Evolutionary conservation across 768 basidiomycete genomes (phyloP), one percentile per base, ranked within the genome.

Genomic region (Leccinum olivaceopallidum): DNA sequence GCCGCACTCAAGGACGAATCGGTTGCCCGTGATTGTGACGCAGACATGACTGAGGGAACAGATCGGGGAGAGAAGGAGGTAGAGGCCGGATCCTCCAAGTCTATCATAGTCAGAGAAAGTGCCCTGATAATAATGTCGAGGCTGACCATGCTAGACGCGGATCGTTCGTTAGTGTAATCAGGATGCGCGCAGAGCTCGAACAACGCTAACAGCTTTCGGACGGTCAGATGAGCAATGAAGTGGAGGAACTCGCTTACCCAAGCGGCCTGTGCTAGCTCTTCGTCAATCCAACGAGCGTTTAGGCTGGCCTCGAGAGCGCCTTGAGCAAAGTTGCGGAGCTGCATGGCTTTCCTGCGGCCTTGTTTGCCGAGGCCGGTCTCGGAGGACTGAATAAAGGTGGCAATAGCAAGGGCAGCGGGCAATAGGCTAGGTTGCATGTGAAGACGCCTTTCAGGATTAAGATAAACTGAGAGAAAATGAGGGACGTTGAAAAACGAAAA

Each of bases 101-200:
- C 90, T 22, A 92, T 75, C 57, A 77, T 65, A 1, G 87, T 85
- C 57, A 90, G 73, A 10, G 81, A 79, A 6, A 90, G 77, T 36
- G 79, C 77, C 57, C 84, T 86, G 54, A 92, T 84, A 55, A 91
- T 82, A 4, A 82, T 82, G 69, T 91, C 91, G 24, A 92, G 80
- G 70, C 85, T 79, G 53, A 80, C 59, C 74, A 90, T 72, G 12
- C 86, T 76, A 26, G 87, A 87, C 16, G 76, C 74, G 52, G 82
- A 79, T 51, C 90, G 82, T 52, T 78, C 74, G 2, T 75, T 73
- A 0, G 83, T 81, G 69, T 88, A 83, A 50, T 76, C 65, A 12
- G 89, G 89, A 70, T 91, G 88, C 0, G 86, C 81, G 61, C 84
- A 89, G 59, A 89, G 73, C 69, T 91, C 88, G 62, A 91, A 92